Evolutionary conservation across 2,329 filamentous ascomycete species (phyloP), one percentile per base, ranked within the genome.

Genomic region (Colletotrichum lindemuthianum): DNA sequence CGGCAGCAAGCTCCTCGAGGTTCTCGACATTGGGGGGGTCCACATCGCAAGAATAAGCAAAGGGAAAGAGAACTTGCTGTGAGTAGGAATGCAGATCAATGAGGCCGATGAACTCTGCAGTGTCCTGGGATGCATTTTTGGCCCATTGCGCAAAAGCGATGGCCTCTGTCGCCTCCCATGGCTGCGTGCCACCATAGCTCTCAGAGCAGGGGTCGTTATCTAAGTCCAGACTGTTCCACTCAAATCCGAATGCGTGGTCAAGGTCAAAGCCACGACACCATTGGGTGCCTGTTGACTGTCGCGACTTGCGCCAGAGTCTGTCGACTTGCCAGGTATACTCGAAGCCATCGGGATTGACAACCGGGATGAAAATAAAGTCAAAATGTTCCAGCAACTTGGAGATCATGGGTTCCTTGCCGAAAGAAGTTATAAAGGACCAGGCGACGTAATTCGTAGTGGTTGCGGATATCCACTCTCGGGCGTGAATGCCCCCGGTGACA

Each of bases 61-160:
- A 98, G 0, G 96, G 96, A 74, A 96, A 97, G 8, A 98, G 84
- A 24, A 99, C 90, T 77, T 97, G 92, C 78, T 99, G 94, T 0
- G 93, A 96, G 76, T 98, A 99, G 2, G 92, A 95, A 77, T 99
- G 96, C 33, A 98, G 83, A 75, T 99, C 96, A 48, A 98, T 75
- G 68, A 96, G 90, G 3, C 90, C 93, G n/a, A 94, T 86, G 69
- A 98, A 93, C 13, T 90, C 84, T 55, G 90, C 88, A 60, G 90
- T 89, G 73, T 90, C 87, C 8, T 85, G 81, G 0, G 90, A 93
- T 75, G 97, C 86, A 72, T 93, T 95, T 71, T 83, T 87, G 1
- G 92, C 92, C 95, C 95, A 99, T 50, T 90, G 83, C 4, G 92
- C 90, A 53, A 98, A 84, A 13, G 85, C 81, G 56, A 85, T 84